phyloP scores from a whole-genome alignment of 768 basidiomycete species.

The Macrolepiota albuminosa region DNA sequence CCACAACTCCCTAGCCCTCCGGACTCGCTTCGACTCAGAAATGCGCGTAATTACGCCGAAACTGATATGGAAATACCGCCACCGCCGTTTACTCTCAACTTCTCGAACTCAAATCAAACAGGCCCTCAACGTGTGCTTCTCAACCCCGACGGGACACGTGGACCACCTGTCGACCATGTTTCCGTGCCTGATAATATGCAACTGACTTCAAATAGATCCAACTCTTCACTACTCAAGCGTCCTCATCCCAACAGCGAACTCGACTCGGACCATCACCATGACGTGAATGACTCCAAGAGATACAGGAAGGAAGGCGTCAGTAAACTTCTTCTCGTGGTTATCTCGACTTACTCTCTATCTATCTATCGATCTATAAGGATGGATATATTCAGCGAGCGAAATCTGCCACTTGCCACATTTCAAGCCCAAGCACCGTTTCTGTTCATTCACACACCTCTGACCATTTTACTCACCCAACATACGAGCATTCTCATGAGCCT shows the following conservation, averaged over 20 bases:
- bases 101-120: constrained; percentile 11
- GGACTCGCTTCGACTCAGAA: constrained; percentile 6
- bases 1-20: constrained; percentile 16
- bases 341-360: not conserved
- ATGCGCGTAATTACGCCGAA: not conserved
- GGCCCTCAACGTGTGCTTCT: constrained; percentile 16
- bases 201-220: constrained; percentile 1
- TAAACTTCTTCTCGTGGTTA: not conserved
- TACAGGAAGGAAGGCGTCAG: constrained; percentile 10
- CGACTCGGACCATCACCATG: constrained; percentile 3
- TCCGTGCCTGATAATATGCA: not conserved
- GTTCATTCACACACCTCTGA: constrained; percentile 8
- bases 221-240: constrained; percentile 5
- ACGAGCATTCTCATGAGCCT: constrained; percentile 5
- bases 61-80: not conserved
- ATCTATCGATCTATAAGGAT: constrained; percentile 3
- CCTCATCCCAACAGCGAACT: constrained; percentile 1
- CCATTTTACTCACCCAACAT: not conserved
- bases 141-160: constrained; percentile 11
- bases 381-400: constrained; percentile 3
- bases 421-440: constrained; percentile 7
- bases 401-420: constrained; percentile 2
- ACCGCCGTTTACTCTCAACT: constrained; percentile 10
- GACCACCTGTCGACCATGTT: not conserved
- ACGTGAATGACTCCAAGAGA: constrained; percentile 3